Base-by-base conservation (phyloP, 768 basidiomycete species). In the Leccinum longicurvipes region DNA sequence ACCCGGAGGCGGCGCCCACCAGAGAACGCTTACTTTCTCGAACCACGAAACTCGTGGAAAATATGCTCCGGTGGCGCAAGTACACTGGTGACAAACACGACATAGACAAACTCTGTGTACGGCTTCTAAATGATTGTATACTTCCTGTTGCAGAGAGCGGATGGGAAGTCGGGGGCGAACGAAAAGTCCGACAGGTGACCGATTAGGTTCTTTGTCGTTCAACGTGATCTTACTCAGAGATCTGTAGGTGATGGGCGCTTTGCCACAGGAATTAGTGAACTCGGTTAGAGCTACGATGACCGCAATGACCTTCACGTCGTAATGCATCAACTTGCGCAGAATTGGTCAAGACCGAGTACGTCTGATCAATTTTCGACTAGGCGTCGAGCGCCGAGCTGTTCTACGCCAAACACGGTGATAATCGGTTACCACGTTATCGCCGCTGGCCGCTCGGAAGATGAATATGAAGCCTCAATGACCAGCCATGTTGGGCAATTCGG, bases 81-180 rank as follows among this genome's bases (percentile, higher is more conserved):
- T 85, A 86, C 63, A 76, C 82, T 3, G 83, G 84, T 24, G 85
- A 85, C 60, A 75, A 73, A 47, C 84, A 77, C 60, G 81, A 81
- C 7, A 63, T 84, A n/a, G 82, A 78, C 8, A 70, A 76, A 47
- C 72, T 90, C 45, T 77, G 82, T 21, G 77, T 72, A 14, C 78
- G 76, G 59, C 70, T 93, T 15, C 76, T 90, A 9, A 79, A 80
- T 21, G 74, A 79, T 19, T 79, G 79, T 58, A 77, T 94, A 42
- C 63, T 87, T 49, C 82, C 81, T 6, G 76, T 90, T 28, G 86
- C 92, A 6, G 79, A 83, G 57, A 80, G 78, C 54, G 89, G 88
- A 9, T 97, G 93, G 94, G 91, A 92, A 42, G 87, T 91, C 34
- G 93, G 94, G 11, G 92, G 92, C 2, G 80, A 86, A 68, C 82